phyloP scores from a whole-genome alignment of 371 early-diverging fungal genomes.

The Mucor racemosus region DNA sequence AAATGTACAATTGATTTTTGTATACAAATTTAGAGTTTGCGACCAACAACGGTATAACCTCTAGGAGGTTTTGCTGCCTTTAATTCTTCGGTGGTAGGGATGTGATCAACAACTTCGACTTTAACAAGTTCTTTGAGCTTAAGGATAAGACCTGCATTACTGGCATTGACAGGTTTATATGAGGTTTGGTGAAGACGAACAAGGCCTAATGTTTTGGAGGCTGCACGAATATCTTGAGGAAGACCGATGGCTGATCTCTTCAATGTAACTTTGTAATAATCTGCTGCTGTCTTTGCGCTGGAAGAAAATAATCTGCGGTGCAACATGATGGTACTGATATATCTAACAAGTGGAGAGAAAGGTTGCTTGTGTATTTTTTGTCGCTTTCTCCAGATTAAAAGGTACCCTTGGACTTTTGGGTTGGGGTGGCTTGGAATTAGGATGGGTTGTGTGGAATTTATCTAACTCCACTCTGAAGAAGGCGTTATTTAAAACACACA shows the following conservation, averaged over 20 bases:
- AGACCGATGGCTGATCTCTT: conserved; percentile 67
- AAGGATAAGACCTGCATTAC: conserved; percentile 76
- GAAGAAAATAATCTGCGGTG: conserved; percentile 41
- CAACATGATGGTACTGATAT: conserved; percentile 20
- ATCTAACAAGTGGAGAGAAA: not conserved
- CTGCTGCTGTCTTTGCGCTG: conserved; percentile 33
- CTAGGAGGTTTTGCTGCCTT: conserved; percentile 48
- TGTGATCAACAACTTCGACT: conserved; percentile 66
- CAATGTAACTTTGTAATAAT: conserved; percentile 63
- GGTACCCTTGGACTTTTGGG: not conserved
- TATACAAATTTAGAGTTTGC: conserved; percentile 36
- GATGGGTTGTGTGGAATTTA: not conserved
- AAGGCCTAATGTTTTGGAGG: conserved; percentile 64
- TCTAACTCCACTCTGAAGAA: too few relatives aligned
- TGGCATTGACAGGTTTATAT: conserved; percentile 64
- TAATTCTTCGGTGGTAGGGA: conserved; percentile 49
- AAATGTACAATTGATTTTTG: conserved; percentile 5
- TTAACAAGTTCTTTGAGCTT: conserved; percentile 83
- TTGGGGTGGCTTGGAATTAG: not conserved
- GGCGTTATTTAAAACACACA: too few relatives aligned
- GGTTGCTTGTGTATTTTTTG: not conserved
- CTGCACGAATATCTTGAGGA: conserved; percentile 54
- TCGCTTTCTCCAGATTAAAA: not conserved
- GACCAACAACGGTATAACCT: conserved; percentile 65
- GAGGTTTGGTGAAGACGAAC: conserved; percentile 60